Evolutionary conservation across 257 asterid genomes (phyloP).

Genomic region (Solanum bukasovii): DNA sequence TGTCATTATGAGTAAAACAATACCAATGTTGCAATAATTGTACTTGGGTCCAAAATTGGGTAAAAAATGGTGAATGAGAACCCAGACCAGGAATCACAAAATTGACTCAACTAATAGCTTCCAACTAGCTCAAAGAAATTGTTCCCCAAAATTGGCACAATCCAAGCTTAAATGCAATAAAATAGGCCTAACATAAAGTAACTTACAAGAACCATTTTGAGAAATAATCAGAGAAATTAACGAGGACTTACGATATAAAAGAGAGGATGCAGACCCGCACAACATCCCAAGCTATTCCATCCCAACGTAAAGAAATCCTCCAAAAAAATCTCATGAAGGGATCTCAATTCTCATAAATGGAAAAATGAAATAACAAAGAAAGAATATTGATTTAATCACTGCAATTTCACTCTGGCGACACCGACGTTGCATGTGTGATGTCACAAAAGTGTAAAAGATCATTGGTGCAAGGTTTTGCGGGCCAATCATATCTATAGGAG

Average conservation of each 20-base stretch:
- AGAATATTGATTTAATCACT: too few relatives aligned
- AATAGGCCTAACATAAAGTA: neutral
- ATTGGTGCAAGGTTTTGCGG: too few relatives aligned
- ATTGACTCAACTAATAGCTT: neutral
- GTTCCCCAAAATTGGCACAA: neutral
- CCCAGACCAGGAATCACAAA: neutral
- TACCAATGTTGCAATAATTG: neutral
- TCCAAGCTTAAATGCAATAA: neutral
- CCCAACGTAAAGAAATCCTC: neutral
- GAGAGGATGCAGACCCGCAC: neutral
- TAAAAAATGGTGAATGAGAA: neutral
- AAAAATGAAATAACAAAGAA: too few relatives aligned
- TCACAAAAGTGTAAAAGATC: too few relatives aligned
- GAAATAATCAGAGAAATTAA: neutral
- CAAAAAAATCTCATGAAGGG: neutral
- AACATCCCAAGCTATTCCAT: neutral
- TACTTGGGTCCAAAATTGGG: neutral
- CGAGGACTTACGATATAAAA: neutral
- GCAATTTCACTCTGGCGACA: too few relatives aligned
- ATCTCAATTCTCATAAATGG: neutral
- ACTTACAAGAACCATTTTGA: neutral
- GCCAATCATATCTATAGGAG: too few relatives aligned
- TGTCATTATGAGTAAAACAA: neutral
- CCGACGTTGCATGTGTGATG: too few relatives aligned
- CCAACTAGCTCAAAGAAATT: neutral